A percentile compares a stretch with the other conserved stretches of the same genome.
Evolutionary conservation across 164 flowering plant species (phyloP).

Genomic region (Platanus orientalis): DNA sequence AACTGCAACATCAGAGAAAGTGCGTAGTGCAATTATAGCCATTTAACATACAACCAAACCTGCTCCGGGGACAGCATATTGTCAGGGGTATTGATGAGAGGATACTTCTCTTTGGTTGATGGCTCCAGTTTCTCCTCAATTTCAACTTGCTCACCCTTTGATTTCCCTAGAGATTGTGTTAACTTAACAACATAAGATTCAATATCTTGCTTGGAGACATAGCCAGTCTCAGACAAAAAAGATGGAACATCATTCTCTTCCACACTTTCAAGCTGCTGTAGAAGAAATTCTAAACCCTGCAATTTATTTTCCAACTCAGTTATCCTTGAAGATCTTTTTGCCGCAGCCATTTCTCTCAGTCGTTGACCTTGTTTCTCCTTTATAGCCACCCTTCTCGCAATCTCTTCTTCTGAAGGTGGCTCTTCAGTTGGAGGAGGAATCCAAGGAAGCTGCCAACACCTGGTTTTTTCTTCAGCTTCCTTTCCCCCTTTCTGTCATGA

Average conservation of each 20-base stretch:
- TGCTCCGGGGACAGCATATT: constrained; percentile 79
- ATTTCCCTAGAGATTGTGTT: constrained; percentile 66
- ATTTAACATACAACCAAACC: constrained; percentile 33
- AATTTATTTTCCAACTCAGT: constrained; percentile 79
- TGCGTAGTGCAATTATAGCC: neutral
- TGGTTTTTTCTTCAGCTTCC: constrained; percentile 81
- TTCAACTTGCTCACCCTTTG: constrained; percentile 62
- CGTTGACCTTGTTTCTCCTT: constrained; percentile 93
- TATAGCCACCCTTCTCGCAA: constrained; percentile 91
- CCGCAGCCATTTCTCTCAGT: constrained; percentile 94
- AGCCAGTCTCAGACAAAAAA: constrained; percentile 71
- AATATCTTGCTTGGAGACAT: constrained; percentile 73
- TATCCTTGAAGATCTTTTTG: constrained; percentile 76
- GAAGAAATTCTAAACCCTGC: constrained; percentile 73
- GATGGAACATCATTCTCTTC: constrained; percentile 50
- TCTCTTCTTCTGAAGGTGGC: constrained; percentile 86
- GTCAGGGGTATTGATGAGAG: constrained; percentile 71
- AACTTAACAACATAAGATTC: constrained; percentile 57
- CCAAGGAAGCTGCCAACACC: constrained; percentile 96
- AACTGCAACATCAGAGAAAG: neutral
- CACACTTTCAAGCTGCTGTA: constrained; percentile 63
- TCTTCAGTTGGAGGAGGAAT: constrained; percentile 73
- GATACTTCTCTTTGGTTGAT: constrained; percentile 54
- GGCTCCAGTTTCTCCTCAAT: constrained; percentile 63
- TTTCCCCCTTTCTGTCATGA: constrained; percentile 62